Evolutionary conservation across 176 grass and related monocot species (phyloP).

Genomic region (Secale cereale): DNA sequence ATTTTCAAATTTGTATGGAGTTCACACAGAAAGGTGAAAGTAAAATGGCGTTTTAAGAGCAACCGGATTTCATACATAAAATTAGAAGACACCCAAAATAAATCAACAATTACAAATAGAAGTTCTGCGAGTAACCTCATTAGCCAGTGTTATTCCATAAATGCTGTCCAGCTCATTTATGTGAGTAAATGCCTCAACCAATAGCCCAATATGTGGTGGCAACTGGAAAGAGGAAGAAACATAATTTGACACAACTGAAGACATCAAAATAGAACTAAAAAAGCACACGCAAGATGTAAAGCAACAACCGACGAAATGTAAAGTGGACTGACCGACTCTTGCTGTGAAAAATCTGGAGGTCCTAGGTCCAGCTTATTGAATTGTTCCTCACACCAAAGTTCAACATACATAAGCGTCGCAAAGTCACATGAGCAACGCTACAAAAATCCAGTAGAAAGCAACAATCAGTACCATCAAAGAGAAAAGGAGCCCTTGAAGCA

Average conservation of each 20-base stretch:
- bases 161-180: slow-evolving; percentile 95
- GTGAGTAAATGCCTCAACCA: slow-evolving; percentile 67
- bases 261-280: slow-evolving; percentile 20
- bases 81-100: slow-evolving; percentile 2
- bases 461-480: slow-evolving; percentile 27
- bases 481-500: not conserved
- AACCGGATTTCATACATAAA: not conserved
- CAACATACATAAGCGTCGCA: slow-evolving; percentile 72
- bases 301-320: not conserved
- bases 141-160: slow-evolving; percentile 82
- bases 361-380: slow-evolving; percentile 74
- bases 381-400: slow-evolving; percentile 94
- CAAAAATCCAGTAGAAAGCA: slow-evolving; percentile 32
- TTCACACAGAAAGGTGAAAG: not conserved
- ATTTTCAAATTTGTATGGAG: not conserved
- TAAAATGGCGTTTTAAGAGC: not conserved
- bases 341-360: slow-evolving; percentile 76
- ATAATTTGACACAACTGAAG: slow-evolving; percentile 5
- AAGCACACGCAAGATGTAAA: slow-evolving; percentile 24
- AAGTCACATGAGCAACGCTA: slow-evolving; percentile 84
- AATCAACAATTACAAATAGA: not conserved
- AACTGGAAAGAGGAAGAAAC: slow-evolving; percentile 56
- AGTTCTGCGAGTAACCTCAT: slow-evolving; percentile 58
- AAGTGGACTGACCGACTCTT: slow-evolving; percentile 62
- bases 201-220: slow-evolving; percentile 60